phyloP scores from a whole-genome alignment of 129 eudicot genomes.

The Saussurea involucrata region DNA sequence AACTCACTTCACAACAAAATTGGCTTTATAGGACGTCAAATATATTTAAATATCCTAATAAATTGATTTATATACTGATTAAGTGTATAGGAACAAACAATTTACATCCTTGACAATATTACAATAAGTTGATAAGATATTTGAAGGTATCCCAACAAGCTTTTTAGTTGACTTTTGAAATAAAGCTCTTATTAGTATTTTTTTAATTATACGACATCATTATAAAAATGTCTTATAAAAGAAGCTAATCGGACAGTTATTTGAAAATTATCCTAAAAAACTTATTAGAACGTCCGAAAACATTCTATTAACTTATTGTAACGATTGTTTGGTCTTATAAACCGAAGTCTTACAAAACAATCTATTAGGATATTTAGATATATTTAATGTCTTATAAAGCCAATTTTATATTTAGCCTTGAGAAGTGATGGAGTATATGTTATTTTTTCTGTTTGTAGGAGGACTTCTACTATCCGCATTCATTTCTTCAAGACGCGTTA shows the following conservation, averaged over 20 bases:
- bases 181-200: not conserved
- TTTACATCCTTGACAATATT: too few species aligned
- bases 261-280: not conserved
- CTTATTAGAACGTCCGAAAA: not conserved
- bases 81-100: too few species aligned
- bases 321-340: not conserved
- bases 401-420: not conserved
- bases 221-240: not conserved
- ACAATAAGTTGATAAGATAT: not conserved
- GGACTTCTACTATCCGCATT: slow-evolving; percentile 61
- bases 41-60: too few species aligned
- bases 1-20: not conserved
- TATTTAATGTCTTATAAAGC: not conserved
- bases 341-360: not conserved
- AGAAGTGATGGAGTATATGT: not conserved
- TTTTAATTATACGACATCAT: not conserved
- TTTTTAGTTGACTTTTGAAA: not conserved
- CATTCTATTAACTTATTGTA: not conserved
- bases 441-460: slow-evolving; percentile 32
- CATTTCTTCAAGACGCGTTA: slow-evolving; percentile 50
- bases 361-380: not conserved
- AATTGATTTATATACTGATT: not conserved
- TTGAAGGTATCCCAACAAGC: too few species aligned
- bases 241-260: too few species aligned
- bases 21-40: too few species aligned